Percentiles rank a stretch among this genome's conserved stretches.
Conservation (phyloP, 2,329 filamentous ascomycete genomes). For the Calonectria pseudoreteaudii region DNA sequence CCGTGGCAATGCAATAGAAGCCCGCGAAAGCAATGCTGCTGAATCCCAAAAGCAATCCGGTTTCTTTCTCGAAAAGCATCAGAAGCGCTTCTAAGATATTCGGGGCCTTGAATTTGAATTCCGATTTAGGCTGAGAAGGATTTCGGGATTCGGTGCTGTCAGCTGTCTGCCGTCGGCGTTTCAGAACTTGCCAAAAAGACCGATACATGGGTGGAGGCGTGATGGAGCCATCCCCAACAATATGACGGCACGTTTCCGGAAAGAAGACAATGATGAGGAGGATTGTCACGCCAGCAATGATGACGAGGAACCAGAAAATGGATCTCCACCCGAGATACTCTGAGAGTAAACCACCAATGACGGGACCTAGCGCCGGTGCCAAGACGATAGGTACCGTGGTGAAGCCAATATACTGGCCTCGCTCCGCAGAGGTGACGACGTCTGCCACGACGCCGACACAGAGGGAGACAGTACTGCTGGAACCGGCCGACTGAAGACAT, state of each 20-base stretch:
- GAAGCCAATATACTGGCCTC: conserved; percentile 69
- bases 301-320: conserved; percentile 73
- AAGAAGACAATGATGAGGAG: conserved; percentile 60
- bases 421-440: conserved; percentile 70
- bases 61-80: conserved; percentile 56
- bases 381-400: conserved; percentile 62
- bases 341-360: conserved; percentile 69
- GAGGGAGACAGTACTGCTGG: conserved; percentile 70
- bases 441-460: conserved; percentile 71
- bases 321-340: conserved; percentile 69
- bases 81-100: conserved; percentile 55
- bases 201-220: conserved; percentile 52
- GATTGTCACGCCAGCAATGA: conserved; percentile 55
- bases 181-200: conserved; percentile 48
- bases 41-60: conserved; percentile 57
- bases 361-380: conserved; percentile 62
- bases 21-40: conserved; percentile 61
- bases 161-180: conserved; percentile 30
- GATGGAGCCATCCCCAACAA: conserved; percentile 66
- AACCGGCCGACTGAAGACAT: conserved; percentile 68
- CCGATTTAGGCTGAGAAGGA: conserved; percentile 28
- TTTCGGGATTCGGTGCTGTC: conserved; percentile 14
- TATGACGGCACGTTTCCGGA: conserved; percentile 62
- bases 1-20: conserved; percentile 61
- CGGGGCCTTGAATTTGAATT: conserved; percentile 52